phyloP scores from a whole-genome alignment of 306 rosid genomes.

The Hippophae rhamnoides region DNA sequence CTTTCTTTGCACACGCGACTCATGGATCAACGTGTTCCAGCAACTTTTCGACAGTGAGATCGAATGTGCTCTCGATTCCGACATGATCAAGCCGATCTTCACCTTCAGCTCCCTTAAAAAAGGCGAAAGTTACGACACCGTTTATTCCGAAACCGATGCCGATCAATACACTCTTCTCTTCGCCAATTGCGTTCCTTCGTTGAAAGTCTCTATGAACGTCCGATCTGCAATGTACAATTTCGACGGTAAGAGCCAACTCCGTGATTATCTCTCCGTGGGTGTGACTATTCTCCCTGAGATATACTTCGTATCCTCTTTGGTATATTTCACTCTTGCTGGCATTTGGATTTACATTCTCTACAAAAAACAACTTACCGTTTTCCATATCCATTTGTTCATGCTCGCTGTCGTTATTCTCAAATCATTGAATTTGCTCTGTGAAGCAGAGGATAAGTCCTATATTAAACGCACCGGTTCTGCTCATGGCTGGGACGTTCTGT shows the following conservation, averaged over 20 bases:
- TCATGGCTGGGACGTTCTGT: conserved; percentile 92
- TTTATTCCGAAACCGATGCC: conserved; percentile 45
- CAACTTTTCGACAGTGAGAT: conserved; percentile 60
- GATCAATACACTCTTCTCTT: conserved; percentile 82
- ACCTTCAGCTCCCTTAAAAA: conserved; percentile 38
- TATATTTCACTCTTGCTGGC: conserved; percentile 42
- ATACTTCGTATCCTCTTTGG: conserved; percentile 53
- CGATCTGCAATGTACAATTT: conserved; percentile 79
- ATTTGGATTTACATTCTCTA: conserved; percentile 60
- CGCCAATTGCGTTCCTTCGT: conserved; percentile 53
- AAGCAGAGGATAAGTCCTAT: conserved; percentile 83
- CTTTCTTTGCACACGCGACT: conserved; percentile 70
- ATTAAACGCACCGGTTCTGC: conserved; percentile 83
- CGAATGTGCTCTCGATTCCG: conserved; percentile 56
- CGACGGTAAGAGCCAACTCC: conserved; percentile 45
- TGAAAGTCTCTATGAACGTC: conserved; percentile 56
- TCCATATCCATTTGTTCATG: conserved; percentile 83
- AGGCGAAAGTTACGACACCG: conserved; percentile 2
- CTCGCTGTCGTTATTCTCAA: conserved; percentile 74
- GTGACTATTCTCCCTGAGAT: conserved; percentile 67
- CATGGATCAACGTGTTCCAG: conserved; percentile 70
- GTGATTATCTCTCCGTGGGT: conserved; percentile 83
- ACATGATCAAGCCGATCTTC: conserved; percentile 49
- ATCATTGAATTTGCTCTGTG: conserved; percentile 65
- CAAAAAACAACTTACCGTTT: conserved; percentile 67